Conservation (phyloP, 805 yeast genomes). For the Zygoascus ofunaensis region DNA sequence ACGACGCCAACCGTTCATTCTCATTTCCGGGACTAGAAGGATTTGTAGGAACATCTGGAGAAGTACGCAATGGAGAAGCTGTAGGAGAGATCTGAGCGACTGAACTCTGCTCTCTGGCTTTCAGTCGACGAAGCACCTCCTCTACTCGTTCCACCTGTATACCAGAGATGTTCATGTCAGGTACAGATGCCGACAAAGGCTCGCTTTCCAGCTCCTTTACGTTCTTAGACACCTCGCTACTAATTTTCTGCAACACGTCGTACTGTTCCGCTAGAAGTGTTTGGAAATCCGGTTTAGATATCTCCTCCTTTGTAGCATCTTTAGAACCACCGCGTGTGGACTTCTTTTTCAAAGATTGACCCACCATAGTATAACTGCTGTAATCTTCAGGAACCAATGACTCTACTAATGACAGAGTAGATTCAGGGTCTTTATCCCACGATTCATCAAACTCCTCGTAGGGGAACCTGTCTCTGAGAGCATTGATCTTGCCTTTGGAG, state of each 20-base stretch:
- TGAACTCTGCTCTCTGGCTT: slow-evolving; percentile 14
- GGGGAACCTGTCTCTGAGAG: slow-evolving; percentile 20
- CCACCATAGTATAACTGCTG: background rate
- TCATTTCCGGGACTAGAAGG: background rate
- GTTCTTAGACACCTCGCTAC: slow-evolving; percentile 4
- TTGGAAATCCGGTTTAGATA: slow-evolving; percentile 17
- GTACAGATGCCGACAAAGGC: background rate
- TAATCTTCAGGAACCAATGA: background rate
- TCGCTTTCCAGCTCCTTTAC: too few relatives aligned
- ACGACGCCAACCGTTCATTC: slow-evolving; percentile 19
- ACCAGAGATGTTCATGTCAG: slow-evolving; percentile 17
- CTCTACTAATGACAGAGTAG: background rate
- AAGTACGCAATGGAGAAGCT: background rate
- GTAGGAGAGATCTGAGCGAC: background rate
- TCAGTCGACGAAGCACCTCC: slow-evolving; percentile 17
- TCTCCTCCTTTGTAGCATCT: background rate
- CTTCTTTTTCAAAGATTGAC: background rate
- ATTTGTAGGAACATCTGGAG: background rate
- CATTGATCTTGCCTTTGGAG: slow-evolving; percentile 23
- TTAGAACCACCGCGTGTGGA: background rate
- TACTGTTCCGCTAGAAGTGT: slow-evolving; percentile 15
- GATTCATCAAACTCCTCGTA: slow-evolving; percentile 15
- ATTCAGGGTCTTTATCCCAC: slow-evolving; percentile 16
- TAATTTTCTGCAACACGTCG: slow-evolving; percentile 8
- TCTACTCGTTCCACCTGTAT: slow-evolving; percentile 20